These are phyloP conservation scores for Hirsutella thompsonii DNA, from an alignment of 2,329 filamentous ascomycete genomes.

Conservation along the genomic window DNA sequence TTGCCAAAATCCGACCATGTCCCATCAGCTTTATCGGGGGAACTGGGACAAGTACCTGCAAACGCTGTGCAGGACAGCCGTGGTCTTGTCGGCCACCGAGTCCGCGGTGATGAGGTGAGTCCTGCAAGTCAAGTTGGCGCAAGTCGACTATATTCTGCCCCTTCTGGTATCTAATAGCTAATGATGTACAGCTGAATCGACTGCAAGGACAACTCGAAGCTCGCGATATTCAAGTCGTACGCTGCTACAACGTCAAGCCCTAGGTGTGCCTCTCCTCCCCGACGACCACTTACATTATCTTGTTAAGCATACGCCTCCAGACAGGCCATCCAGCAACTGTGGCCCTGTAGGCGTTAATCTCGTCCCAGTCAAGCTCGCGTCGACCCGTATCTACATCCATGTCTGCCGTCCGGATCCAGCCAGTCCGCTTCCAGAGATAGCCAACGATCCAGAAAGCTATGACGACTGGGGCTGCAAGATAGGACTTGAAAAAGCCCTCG, in stretches of 20 bases:
- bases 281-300: constrained; percentile 22
- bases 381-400: constrained; percentile 59
- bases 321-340: constrained; percentile 35
- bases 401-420: constrained; percentile 42
- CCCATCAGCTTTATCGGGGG: too few relatives aligned
- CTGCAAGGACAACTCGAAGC: constrained; percentile 1
- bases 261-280: too few relatives aligned
- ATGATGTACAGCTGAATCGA: constrained; percentile 7
- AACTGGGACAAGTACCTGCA: too few relatives aligned
- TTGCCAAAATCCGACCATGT: too few relatives aligned
- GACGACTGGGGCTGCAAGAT: constrained; percentile 41
- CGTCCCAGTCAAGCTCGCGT: constrained; percentile 52
- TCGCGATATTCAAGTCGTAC: background rate
- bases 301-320: constrained; percentile 30
- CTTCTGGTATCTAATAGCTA: constrained; percentile 11
- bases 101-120: too few relatives aligned
- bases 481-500: constrained; percentile 41
- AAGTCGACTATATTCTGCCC: background rate
- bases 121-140: too few relatives aligned
- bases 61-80: too few relatives aligned
- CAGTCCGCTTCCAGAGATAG: constrained; percentile 53
- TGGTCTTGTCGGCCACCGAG: too few relatives aligned
- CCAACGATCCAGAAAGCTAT: constrained; percentile 42
- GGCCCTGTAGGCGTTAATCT: constrained; percentile 41
- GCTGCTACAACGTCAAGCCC: too few relatives aligned